Conservation (phyloP, 2,329 filamentous ascomycete genomes). For the Diaporthe ampelina region DNA sequence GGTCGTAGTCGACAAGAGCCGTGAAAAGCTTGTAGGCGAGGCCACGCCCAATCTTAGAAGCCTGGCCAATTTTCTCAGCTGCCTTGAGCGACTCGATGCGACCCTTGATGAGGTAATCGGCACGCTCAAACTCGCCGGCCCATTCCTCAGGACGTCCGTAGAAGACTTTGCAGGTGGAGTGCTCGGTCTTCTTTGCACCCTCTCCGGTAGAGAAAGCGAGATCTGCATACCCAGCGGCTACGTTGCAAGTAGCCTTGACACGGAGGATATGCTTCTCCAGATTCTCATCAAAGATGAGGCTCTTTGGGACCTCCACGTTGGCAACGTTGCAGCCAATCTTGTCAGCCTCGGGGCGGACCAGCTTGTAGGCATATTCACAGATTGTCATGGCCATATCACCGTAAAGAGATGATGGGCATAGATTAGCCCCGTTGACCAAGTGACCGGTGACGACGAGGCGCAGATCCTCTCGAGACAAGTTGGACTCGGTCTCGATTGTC, state of each 20-base stretch:
- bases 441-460: constrained; percentile 73
- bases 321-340: constrained; percentile 74
- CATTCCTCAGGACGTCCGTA: constrained; percentile 73
- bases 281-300: constrained; percentile 70
- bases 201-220: constrained; percentile 72
- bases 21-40: constrained; percentile 81
- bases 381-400: constrained; percentile 66
- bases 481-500: constrained; percentile 74
- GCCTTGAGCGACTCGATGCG: constrained; percentile 70
- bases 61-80: constrained; percentile 74
- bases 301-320: constrained; percentile 78
- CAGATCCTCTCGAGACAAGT: constrained; percentile 74
- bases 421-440: constrained; percentile 74
- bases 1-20: constrained; percentile 69
- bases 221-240: constrained; percentile 66
- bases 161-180: constrained; percentile 73
- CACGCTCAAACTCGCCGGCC: constrained; percentile 76
- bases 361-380: constrained; percentile 76
- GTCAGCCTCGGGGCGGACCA: constrained; percentile 68
- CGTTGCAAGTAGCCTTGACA: constrained; percentile 71
- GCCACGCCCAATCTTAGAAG: constrained; percentile 80
- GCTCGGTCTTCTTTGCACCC: constrained; percentile 70
- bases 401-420: constrained; percentile 73
- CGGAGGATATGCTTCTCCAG: constrained; percentile 69
- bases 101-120: constrained; percentile 77